Base-by-base conservation (phyloP, 2,329 filamentous ascomycete genomes). In the Penicillium hesseltinei region DNA sequence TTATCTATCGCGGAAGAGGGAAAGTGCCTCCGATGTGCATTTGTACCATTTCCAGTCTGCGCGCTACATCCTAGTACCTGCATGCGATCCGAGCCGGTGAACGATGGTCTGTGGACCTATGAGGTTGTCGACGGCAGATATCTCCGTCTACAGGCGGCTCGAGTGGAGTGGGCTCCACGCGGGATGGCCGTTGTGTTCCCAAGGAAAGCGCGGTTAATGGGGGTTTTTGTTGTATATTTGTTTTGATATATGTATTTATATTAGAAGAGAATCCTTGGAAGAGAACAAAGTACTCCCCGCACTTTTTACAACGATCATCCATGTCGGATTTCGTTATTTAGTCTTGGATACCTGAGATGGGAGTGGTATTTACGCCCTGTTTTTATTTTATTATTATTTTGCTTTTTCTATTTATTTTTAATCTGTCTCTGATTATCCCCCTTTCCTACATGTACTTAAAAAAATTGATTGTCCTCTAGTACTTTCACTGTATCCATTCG, bases 11-110 rank as follows among this genome's bases (percentile, higher is more conserved):
- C 25, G 17, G 42, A 17, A n/a, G n/a, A 42, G n/a, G 15, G 43
- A 56, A 47, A 44, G 33, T 52, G 42, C 43, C 42, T 60, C 57
- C 56, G 53, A 57, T 46, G 55, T 58, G 51, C 57, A 57, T 43
- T 23, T 47, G 11, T 45, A 21, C 54, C 31, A 33, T 33, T 58
- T 57, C 50, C 56, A 23, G 56, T 54, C 53, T 60, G 49, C 55
- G 57, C 55, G 48, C 48, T 59, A 62, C 62, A 63, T 63, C 60
- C 61, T 62, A 67, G 65, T 67, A 67, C 65, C 65, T 67, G 65
- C 65, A 67, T 65, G 57, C 65, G 65, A 67, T 64, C 65, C 65
- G 65, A 67, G 54, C 65, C 65, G 65, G 61, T 65, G 63, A 66
- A 67, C 65, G 62, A 56, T 65, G 59, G 59, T 56, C 59, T 47